Conservation (phyloP, 78 protist genomes). For the Emiliania huxleyi region DNA sequence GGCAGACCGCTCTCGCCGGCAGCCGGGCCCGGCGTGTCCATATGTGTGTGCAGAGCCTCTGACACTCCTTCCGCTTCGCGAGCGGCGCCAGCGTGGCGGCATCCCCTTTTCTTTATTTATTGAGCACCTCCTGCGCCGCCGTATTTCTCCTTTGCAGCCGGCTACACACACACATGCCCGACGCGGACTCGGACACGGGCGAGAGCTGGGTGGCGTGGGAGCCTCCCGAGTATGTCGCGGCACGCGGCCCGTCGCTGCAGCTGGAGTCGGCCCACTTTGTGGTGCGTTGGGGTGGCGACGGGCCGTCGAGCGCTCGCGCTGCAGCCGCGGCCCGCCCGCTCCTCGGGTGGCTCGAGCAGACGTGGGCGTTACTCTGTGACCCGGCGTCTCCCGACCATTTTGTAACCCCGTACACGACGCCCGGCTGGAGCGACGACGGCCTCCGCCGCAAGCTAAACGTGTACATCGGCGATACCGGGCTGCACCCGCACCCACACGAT, state of each 20-base stretch:
- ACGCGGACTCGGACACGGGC: background rate
- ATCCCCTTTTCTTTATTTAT: too few species aligned
- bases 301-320: background rate
- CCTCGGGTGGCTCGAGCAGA: background rate
- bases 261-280: background rate
- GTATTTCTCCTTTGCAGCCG: too few species aligned
- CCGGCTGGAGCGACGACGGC: background rate
- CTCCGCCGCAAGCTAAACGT: background rate
- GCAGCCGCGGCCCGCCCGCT: background rate
- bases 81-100: too few species aligned
- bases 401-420: background rate
- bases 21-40: too few species aligned
- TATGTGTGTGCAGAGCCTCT: too few species aligned
- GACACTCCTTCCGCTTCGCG: too few species aligned
- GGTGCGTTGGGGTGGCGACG: background rate
- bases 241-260: background rate
- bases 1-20: too few species aligned
- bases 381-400: background rate
- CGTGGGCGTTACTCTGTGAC: background rate
- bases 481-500: background rate
- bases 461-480: background rate
- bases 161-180: too few species aligned
- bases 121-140: too few species aligned
- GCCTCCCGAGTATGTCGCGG: background rate
- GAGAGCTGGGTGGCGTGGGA: background rate